These are phyloP conservation scores for Hymenoscyphus repandus DNA, from an alignment of 2,329 filamentous ascomycete species.

Conservation along the genomic window DNA sequence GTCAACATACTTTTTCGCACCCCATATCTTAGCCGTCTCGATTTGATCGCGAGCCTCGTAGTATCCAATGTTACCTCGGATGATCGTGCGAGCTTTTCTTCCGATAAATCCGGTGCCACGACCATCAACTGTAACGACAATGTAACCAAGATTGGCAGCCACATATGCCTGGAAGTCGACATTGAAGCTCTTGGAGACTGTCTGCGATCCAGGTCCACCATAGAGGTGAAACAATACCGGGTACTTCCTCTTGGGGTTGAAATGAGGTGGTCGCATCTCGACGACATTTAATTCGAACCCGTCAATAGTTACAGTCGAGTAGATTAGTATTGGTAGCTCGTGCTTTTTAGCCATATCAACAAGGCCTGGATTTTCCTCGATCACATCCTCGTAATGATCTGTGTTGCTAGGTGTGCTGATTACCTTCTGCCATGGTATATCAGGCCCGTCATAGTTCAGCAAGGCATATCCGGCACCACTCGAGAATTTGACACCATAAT, in stretches of 20 bases:
- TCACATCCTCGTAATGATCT: constrained; percentile 57
- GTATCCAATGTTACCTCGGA: constrained; percentile 78
- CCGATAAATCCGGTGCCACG: constrained; percentile 89
- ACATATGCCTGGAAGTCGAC: constrained; percentile 91
- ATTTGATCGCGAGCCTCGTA: constrained; percentile 91
- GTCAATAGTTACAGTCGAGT: constrained; percentile 79
- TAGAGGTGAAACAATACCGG: constrained; percentile 95
- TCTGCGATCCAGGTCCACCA: constrained; percentile 89
- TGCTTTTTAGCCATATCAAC: constrained; percentile 65
- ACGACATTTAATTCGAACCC: constrained; percentile 68
- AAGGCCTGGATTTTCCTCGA: constrained; percentile 75
- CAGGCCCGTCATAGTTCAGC: constrained; percentile 78
- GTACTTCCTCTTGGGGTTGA: constrained; percentile 77
- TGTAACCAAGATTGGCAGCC: constrained; percentile 78
- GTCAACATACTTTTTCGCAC: constrained; percentile 77
- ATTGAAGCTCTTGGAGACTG: constrained; percentile 71
- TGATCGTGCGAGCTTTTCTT: constrained; percentile 72
- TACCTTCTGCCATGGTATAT: constrained; percentile 86
- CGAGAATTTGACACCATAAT: constrained; percentile 82
- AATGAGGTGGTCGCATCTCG: constrained; percentile 86
- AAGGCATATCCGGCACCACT: constrained; percentile 74
- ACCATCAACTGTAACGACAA: constrained; percentile 92
- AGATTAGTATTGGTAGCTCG: constrained; percentile 77
- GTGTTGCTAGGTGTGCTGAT: constrained; percentile 72
- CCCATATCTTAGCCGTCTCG: constrained; percentile 79